A percentile compares a stretch with the other conserved stretches of the same genome.
Conservation (phyloP, 2,329 filamentous ascomycete species). For the Colletotrichum sublineola region DNA sequence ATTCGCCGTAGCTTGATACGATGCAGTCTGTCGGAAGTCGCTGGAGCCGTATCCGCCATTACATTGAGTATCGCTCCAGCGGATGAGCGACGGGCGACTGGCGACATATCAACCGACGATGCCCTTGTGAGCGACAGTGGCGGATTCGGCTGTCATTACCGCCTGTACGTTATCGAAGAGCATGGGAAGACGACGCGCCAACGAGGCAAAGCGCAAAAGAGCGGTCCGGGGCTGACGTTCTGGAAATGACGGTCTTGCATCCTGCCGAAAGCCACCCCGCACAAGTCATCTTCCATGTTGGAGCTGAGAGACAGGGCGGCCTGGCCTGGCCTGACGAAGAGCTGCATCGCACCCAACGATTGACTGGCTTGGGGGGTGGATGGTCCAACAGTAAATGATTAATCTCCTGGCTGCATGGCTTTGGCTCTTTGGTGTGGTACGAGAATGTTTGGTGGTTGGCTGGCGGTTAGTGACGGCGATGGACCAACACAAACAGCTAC, state of each 20-base stretch:
- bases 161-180: background rate
- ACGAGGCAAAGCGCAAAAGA: conserved; percentile 4
- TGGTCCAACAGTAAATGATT: conserved; percentile 23
- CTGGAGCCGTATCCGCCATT: conserved; percentile 21
- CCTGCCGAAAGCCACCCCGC: conserved; percentile 21
- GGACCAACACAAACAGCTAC: conserved; percentile 10
- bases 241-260: conserved; percentile 38
- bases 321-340: conserved; percentile 28
- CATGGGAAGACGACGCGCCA: background rate
- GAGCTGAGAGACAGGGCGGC: background rate
- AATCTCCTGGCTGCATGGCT: conserved; percentile 36
- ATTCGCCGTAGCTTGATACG: conserved; percentile 10
- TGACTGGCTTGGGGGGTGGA: conserved; percentile 33
- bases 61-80: background rate
- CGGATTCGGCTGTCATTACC: conserved; percentile 6
- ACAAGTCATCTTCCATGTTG: conserved; percentile 1
- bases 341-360: conserved; percentile 7
- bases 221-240: conserved; percentile 14
- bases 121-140: conserved; percentile 15
- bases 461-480: background rate
- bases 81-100: conserved; percentile 2
- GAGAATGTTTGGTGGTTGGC: background rate
- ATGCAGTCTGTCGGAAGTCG: conserved; percentile 32
- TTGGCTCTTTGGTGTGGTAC: conserved; percentile 18
- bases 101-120: conserved; percentile 11